Conservation (phyloP, 768 basidiomycete species). For the Pholiota molesta region DNA sequence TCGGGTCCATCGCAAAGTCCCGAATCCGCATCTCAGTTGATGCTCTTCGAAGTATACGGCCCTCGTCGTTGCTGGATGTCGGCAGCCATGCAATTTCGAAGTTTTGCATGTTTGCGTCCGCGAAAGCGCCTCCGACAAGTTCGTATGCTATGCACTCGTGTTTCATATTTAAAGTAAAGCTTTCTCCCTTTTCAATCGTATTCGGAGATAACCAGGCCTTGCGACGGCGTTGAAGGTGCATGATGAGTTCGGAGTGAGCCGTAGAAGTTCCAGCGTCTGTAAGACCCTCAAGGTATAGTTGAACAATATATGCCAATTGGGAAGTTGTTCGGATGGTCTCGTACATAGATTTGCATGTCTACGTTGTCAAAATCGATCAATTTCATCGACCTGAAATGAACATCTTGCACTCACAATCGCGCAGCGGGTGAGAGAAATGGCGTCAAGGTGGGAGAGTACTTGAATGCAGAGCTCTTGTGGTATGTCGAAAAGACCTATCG, state of each 20-base stretch:
- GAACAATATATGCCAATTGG: not conserved
- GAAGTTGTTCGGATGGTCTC: not conserved
- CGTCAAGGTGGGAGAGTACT: no score
- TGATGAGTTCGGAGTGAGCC: not conserved
- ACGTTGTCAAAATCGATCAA: no score
- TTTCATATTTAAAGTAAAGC: not conserved
- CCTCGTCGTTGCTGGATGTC: not conserved
- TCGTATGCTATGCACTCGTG: not conserved
- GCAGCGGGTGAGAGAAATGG: no score
- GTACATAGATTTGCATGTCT: not conserved
- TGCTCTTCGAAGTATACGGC: not conserved
- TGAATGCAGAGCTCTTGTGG: no score
- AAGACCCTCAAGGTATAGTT: not conserved
- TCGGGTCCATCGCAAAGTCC: slow-evolving; percentile 6
- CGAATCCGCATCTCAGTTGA: not conserved
- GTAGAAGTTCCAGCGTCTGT: not conserved
- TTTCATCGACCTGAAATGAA: no score
- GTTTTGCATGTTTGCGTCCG: not conserved
- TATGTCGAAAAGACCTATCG: no score
- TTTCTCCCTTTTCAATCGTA: no score
- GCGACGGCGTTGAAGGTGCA: not conserved
- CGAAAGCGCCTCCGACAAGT: not conserved
- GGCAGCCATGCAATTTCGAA: not conserved
- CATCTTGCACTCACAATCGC: no score
- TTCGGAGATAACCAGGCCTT: not conserved